phyloP scores from a whole-genome alignment of 306 rosid genomes.

The Inga laurina region DNA sequence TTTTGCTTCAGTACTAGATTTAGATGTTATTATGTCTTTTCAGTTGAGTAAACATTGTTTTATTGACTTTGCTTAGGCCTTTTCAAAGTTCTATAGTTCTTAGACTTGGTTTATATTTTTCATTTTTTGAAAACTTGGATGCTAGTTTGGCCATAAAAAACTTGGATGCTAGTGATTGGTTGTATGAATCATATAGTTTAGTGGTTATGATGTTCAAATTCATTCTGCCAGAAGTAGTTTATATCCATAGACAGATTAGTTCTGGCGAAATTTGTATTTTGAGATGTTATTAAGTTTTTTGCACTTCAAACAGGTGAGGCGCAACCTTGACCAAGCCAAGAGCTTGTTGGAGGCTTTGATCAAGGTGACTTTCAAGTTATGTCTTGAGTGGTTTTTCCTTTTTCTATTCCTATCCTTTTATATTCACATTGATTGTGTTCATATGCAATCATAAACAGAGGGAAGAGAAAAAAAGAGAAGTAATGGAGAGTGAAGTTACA shows the following conservation, averaged over 20 bases:
- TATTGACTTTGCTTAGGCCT: conserved; percentile 8
- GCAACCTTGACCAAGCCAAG: conserved; percentile 81
- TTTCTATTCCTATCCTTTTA: conserved; percentile 2
- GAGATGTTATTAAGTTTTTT: not conserved
- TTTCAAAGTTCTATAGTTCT: not conserved
- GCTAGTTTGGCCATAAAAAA: too few relatives aligned
- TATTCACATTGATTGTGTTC: conserved; percentile 25
- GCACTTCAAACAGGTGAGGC: conserved; percentile 56
- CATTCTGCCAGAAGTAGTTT: not conserved
- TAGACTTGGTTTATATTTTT: not conserved
- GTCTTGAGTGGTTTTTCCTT: not conserved
- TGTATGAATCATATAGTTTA: not conserved
- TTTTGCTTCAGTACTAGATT: not conserved
- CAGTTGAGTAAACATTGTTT: conserved; percentile 1
- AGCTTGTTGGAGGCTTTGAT: conserved; percentile 65
- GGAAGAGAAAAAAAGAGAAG: conserved; percentile 88
- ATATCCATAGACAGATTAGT: not conserved
- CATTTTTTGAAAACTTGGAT: too few relatives aligned
- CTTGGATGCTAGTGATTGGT: not conserved
- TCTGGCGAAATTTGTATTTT: not conserved
- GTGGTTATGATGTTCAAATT: not conserved
- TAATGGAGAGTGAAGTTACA: conserved; percentile 90
- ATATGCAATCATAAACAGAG: conserved; percentile 56
- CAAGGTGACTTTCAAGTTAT: conserved; percentile 44
- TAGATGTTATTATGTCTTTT: not conserved